Base-by-base conservation (phyloP, 2,329 filamentous ascomycete genomes). In the Dissoconium aciculare region DNA sequence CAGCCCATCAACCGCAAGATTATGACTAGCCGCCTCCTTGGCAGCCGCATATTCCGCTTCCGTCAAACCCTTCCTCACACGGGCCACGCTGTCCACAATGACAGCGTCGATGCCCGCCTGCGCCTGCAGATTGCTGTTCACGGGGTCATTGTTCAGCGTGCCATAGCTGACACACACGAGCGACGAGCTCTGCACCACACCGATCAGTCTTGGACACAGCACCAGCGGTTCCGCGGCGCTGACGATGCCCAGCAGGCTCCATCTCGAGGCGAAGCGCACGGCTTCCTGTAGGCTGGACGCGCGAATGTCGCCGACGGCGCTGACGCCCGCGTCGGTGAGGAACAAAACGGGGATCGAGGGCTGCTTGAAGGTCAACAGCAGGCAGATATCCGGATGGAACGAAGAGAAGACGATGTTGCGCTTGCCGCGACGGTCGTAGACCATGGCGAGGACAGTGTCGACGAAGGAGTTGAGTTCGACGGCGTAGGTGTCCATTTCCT, bases 371-470 rank as follows among this genome's bases (percentile, higher is more conserved):
- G 79, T 89, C 24, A 95, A 64, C 42, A 93, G 73, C 10, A 98
- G 69, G 53, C 89, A 98, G 27, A 98, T 84, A 48, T 98, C 89
- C 0, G 89, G 89, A 57, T 95, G 93, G 62, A 98, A 98, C 29
- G 80, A 89, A 41, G 82, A 92, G 59, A 98, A 95, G 43, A 98
- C 83, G 54, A 98, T 78, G 59, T 93, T 84, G n/a, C 89, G 71
- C 35, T 76, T 71, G 36, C 73, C 71, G 15, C 77, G 78, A 32
- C 85, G 60, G 44, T 93, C 83, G 50, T 95, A 98, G 4, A 94
- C 87, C 55, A 82, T 89, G 26, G 68, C 68, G 5, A 98, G 66
- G 3, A 98, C 80, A 1, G 83, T 93, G 55, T 98, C 89, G 50
- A 91, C 87, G 54, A 95, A 98, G 1, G 78, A 83, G 58, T 95